Conservation (phyloP, 257 asterid species). For the Jacaranda mimosifolia region DNA sequence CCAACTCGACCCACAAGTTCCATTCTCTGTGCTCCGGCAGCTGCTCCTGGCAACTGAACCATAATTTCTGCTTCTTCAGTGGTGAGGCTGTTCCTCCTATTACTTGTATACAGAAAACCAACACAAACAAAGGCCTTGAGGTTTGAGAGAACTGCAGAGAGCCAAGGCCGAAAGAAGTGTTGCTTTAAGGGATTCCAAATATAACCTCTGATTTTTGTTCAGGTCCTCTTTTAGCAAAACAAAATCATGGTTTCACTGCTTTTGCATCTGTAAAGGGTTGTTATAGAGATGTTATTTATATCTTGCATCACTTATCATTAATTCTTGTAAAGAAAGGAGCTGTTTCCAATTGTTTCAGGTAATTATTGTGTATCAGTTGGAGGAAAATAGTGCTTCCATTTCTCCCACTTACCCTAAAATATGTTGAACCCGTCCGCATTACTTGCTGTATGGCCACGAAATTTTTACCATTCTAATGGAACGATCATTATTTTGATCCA, state of each 20-base stretch:
- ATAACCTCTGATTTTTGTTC: conserved; percentile 23
- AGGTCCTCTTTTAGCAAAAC: not conserved
- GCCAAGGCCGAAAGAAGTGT: not conserved
- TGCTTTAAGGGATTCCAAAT: conserved; percentile 10
- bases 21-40: not conserved
- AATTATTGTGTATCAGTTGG: conserved; percentile 29
- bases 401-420: not conserved
- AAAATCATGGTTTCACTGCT: conserved; percentile 20
- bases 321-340: conserved; percentile 42
- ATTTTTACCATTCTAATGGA: not conserved
- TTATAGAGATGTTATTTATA: conserved; percentile 36
- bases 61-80: not conserved
- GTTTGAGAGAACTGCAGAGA: not conserved
- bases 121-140: not conserved
- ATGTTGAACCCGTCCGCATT: not conserved
- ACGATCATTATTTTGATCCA: not conserved
- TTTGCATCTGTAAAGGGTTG: conserved; percentile 39
- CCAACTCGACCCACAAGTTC: not conserved
- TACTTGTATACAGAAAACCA: conserved; percentile 11
- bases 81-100: not conserved
- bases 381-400: not conserved
- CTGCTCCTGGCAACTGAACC: not conserved
- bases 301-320: conserved; percentile 34
- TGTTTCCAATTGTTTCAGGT: conserved; percentile 14
- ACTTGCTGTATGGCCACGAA: not conserved